These are phyloP conservation scores for Diaporthe sp. DNA, from an alignment of 2,329 filamentous ascomycete genomes.

Conservation along the genomic window DNA sequence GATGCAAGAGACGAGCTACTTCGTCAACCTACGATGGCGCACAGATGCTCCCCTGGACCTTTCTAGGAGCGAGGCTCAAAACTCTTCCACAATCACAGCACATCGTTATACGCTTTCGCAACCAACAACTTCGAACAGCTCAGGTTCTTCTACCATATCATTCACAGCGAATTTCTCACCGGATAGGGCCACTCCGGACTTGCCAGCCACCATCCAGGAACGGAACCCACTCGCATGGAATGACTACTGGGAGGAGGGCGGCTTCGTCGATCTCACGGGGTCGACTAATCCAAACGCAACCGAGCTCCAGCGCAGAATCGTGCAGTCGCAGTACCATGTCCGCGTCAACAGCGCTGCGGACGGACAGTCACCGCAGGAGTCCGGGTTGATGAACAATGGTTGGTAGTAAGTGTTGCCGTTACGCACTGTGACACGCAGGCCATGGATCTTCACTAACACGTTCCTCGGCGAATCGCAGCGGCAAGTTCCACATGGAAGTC, in stretches of 20 bases:
- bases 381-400: slow-evolving; percentile 61
- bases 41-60: not conserved
- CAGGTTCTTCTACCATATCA: not conserved
- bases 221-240: not conserved
- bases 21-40: slow-evolving; percentile 21
- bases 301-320: slow-evolving; percentile 59
- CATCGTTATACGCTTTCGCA: not conserved
- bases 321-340: slow-evolving; percentile 60
- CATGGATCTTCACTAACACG: not conserved
- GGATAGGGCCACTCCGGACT: not conserved
- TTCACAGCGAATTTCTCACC: slow-evolving; percentile 14
- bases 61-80: not conserved
- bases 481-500: slow-evolving; percentile 58
- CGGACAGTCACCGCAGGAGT: slow-evolving; percentile 58
- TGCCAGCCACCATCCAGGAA: not conserved
- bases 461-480: slow-evolving; percentile 19
- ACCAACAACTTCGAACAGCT: not conserved
- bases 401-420: slow-evolving; percentile 52
- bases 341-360: slow-evolving; percentile 57
- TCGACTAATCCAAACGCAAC: slow-evolving; percentile 54
- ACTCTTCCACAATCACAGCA: not conserved
- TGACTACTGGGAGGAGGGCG: slow-evolving; percentile 2
- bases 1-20: slow-evolving; percentile 15
- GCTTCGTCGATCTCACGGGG: not conserved
- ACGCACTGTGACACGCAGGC: no score